A percentile compares a stretch with the other conserved stretches of the same genome.
These are phyloP conservation scores for Cydonia oblonga DNA, from an alignment of 331 rosid genomes.

Conservation along the genomic window DNA sequence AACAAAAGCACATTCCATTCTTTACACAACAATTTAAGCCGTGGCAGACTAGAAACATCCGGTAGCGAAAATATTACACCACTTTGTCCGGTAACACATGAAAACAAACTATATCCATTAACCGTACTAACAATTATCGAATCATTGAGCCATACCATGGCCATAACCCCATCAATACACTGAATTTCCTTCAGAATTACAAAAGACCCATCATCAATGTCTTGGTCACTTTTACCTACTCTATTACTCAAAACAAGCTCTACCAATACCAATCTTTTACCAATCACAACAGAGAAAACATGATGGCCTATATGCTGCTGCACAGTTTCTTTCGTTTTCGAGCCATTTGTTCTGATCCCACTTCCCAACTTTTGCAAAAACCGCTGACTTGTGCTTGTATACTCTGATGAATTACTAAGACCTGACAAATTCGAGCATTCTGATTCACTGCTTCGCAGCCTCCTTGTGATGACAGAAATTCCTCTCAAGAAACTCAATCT, in stretches of 20 bases:
- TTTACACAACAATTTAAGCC: conserved; percentile 55
- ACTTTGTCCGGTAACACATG: conserved; percentile 65
- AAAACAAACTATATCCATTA: conserved; percentile 67
- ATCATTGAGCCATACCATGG: conserved; percentile 88
- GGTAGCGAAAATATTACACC: conserved; percentile 76
- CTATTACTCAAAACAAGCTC: conserved; percentile 52
- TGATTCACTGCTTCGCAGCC: conserved; percentile 39
- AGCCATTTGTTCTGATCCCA: conserved; percentile 56
- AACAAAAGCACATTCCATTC: conserved; percentile 81
- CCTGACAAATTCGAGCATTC: conserved; percentile 36
- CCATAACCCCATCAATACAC: conserved; percentile 58
- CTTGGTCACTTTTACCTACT: conserved; percentile 40
- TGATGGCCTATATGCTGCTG: conserved; percentile 31
- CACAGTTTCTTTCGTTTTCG: conserved; percentile 48
- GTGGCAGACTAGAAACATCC: conserved; percentile 58
- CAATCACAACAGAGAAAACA: conserved; percentile 50
- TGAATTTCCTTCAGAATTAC: conserved; percentile 70
- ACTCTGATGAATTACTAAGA: conserved; percentile 15
- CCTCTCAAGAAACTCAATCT: conserved; percentile 56
- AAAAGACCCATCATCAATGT: conserved; percentile 35
- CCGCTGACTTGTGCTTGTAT: conserved; percentile 40
- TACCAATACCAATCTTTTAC: conserved; percentile 51
- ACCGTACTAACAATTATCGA: conserved; percentile 66
- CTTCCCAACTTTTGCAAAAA: conserved; percentile 61
- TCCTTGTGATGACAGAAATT: conserved; percentile 42